These are phyloP conservation scores for Fistulina hepatica DNA, from an alignment of 1,284 basidiomycete species.

Conservation along the genomic window DNA sequence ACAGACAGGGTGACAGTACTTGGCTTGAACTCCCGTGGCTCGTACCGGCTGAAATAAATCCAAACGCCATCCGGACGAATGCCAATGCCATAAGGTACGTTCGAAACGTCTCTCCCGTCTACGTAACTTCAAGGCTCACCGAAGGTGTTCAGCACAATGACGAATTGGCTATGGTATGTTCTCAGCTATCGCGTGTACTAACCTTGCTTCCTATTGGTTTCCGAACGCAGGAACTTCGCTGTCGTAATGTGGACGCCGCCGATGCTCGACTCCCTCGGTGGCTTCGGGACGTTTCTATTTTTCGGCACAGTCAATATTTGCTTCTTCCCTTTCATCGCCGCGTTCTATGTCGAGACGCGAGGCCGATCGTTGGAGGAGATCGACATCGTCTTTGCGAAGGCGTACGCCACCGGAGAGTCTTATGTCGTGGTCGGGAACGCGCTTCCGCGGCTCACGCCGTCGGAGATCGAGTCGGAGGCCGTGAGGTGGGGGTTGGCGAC, in stretches of 20 bases:
- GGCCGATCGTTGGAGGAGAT: constrained; percentile 22
- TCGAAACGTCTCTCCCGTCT: too few relatives aligned
- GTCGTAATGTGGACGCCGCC: constrained; percentile 19
- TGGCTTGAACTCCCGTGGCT: constrained; percentile 20
- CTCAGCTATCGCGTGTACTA: too few relatives aligned
- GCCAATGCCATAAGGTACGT: constrained; percentile 43
- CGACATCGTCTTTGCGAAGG: constrained; percentile 22
- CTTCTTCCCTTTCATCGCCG: constrained; percentile 20
- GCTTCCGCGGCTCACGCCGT: constrained; percentile 7
- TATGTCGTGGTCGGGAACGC: constrained; percentile 12
- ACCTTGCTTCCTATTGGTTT: too few relatives aligned
- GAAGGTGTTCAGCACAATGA: constrained; percentile 36
- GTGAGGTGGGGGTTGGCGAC: constrained; percentile 10
- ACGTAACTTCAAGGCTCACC: too few relatives aligned
- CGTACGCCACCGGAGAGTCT: constrained; percentile 12
- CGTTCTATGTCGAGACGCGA: constrained; percentile 24
- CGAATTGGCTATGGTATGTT: too few relatives aligned
- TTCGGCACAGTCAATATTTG: constrained; percentile 16
- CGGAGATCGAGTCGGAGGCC: constrained; percentile 12
- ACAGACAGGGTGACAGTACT: constrained; percentile 22
- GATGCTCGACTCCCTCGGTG: constrained; percentile 13
- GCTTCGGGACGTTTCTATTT: constrained; percentile 17
- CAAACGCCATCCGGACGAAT: constrained; percentile 35
- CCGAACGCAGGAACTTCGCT: too few relatives aligned
- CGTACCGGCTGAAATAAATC: constrained; percentile 35